phyloP scores from a whole-genome alignment of 2,329 filamentous ascomycete species.

The Beauveria pseudobassiana region DNA sequence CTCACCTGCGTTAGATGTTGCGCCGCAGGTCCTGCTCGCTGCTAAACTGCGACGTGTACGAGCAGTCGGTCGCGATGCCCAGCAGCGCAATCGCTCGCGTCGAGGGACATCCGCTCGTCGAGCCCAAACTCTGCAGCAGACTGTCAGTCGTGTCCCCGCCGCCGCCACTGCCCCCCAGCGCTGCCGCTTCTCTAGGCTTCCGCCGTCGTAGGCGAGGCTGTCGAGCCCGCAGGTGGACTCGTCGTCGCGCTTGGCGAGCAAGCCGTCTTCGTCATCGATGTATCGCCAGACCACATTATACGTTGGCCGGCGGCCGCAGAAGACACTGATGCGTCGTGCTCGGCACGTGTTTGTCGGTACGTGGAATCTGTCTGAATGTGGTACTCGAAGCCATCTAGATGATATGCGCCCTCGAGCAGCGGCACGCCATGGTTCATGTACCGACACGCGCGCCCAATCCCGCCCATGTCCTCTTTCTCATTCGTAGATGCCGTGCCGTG shows the following conservation, averaged over 20 bases:
- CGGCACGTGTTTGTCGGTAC: constrained; percentile 1
- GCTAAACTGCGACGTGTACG: constrained; percentile 64
- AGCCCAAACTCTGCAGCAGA: constrained; percentile 49
- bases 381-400: constrained; percentile 12
- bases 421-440: constrained; percentile 4
- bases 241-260: background rate
- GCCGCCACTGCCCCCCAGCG: background rate
- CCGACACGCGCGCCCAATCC: constrained; percentile 13
- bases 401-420: constrained; percentile 14
- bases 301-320: background rate
- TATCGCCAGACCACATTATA: constrained; percentile 12
- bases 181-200: background rate
- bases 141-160: constrained; percentile 3
- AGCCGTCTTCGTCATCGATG: background rate
- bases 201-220: background rate
- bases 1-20: constrained; percentile 76
- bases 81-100: constrained; percentile 77
- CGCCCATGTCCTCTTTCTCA: background rate
- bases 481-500: constrained; percentile 3
- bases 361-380: constrained; percentile 12
- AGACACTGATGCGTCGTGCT: background rate
- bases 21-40: constrained; percentile 50
- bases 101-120: constrained; percentile 66
- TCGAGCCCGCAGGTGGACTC: background rate
- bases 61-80: constrained; percentile 87